Evolutionary conservation across 2,329 filamentous ascomycete genomes (phyloP), one percentile per base, ranked within the genome.

Genomic region (Trichoderma atrobrunneum): DNA sequence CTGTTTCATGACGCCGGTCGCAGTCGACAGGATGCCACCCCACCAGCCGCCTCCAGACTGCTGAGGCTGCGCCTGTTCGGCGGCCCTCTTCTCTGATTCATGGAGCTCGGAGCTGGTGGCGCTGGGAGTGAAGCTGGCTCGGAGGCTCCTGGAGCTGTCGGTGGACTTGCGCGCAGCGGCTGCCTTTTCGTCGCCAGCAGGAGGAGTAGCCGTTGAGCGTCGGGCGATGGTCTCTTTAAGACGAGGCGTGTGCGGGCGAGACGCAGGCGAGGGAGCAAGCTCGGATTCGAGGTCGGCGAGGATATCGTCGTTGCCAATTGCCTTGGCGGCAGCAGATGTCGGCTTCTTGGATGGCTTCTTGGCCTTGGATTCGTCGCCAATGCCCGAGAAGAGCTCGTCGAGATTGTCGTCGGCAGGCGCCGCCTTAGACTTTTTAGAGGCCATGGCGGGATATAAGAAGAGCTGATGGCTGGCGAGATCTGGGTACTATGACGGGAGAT

Each of bases 1-100:
- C 81, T 95, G 93, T 85, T 97, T 97, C 83, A 97, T 90, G 30
- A 92, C 93, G n/a, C 92, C 91, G 4, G 91, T 89, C 43, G 94
- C 94, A 0, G 93, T 95, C 56, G 93, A 93, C 78, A 96, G 88
- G 67, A 98, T 84, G 26, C 93, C 92, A 78, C 94, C 94, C 93
- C 94, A 97, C 92, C 94, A 97, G 70, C 94, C 92, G 75, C 93
- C 93, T 73, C 92, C 89, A 43, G 75, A 60, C 28, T 76, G 74
- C 72, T 78, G 78, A 64, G 51, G 7, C 56, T 59, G 56, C 18
- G 56, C 18, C 28, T 88, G 85, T 72, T 87, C 85, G 60, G 81
- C 79, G 5, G 83, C 74, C 26, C 82, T 87, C 81, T 85, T 89
- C 77, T 89, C 88, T 39, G 82, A 78, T 74, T 90, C 88, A 71